A percentile compares a stretch with the other conserved stretches of the same genome.
Evolutionary conservation across 495 filamentous ascomycete genomes (phyloP).

Genomic region (Penicillium salamii): DNA sequence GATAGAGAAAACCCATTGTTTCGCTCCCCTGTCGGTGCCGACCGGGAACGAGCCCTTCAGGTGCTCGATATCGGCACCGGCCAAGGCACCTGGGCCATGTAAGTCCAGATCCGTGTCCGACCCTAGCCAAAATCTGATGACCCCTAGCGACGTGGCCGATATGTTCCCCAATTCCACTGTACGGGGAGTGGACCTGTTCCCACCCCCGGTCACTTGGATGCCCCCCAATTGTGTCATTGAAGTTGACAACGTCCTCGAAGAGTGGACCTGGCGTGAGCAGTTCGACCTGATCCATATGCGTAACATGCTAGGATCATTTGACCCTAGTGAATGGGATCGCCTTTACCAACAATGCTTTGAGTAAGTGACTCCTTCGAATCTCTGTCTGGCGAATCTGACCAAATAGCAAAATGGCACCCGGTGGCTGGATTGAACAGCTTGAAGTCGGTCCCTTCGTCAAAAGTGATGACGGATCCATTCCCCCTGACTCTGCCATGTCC

Average conservation of each 20-base stretch:
- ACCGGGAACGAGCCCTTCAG: slow-evolving; percentile 1
- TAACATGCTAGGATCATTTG: slow-evolving; percentile 23
- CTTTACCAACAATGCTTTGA: slow-evolving; percentile 27
- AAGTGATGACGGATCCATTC: slow-evolving; percentile 44
- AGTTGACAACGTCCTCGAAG: slow-evolving; percentile 21
- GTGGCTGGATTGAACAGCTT: slow-evolving; percentile 56
- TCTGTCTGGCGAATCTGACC: background rate
- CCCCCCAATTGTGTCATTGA: slow-evolving; percentile 22
- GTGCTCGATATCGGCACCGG: slow-evolving; percentile 24
- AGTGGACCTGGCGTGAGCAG: slow-evolving; percentile 28
- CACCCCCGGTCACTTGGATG: slow-evolving; percentile 23
- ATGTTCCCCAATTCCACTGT: slow-evolving; percentile 20
- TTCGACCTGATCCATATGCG: slow-evolving; percentile 38
- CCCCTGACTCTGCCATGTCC: slow-evolving; percentile 25
- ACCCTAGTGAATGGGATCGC: slow-evolving; percentile 22
- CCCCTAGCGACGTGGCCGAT: slow-evolving; percentile 19
- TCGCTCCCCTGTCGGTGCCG: slow-evolving; percentile 10
- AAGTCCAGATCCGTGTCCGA: background rate
- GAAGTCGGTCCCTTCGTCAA: slow-evolving; percentile 40
- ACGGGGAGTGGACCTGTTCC: slow-evolving; percentile 25
- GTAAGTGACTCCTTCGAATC: slow-evolving; percentile 4
- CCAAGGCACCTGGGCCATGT: slow-evolving; percentile 25
- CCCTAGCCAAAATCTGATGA: background rate
- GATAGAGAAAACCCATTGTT: slow-evolving; percentile 18
- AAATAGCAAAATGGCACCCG: slow-evolving; percentile 35